Conservation (phyloP, 23 red algal genomes). For the Gracilaria vermiculophylla region DNA sequence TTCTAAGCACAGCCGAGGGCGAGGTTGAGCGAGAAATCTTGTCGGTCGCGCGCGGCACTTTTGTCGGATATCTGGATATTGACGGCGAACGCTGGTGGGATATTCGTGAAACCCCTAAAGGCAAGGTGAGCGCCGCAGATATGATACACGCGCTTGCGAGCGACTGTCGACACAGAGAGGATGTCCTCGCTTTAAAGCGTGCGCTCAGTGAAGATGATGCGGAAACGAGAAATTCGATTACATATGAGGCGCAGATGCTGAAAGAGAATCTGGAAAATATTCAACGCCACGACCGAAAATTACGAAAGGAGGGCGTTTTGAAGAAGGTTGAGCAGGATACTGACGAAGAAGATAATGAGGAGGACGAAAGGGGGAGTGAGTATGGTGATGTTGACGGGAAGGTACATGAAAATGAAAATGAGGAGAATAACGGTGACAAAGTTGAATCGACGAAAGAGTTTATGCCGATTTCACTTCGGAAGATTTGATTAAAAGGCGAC, state of each 20-base stretch:
- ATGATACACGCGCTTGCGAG: constrained; percentile 19
- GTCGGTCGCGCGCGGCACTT: constrained; percentile 30
- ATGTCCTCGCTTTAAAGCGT: constrained; percentile 7
- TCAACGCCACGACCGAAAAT: constrained; percentile 47
- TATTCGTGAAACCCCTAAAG: constrained; percentile 62
- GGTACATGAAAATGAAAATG: not conserved
- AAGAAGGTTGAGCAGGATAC: not conserved
- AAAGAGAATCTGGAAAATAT: constrained; percentile 70
- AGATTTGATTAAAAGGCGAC: not conserved
- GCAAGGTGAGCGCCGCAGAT: not conserved
- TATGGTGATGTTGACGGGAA: not conserved
- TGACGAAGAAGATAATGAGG: not conserved
- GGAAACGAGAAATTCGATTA: constrained; percentile 19
- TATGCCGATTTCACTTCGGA: not conserved
- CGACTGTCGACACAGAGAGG: constrained; percentile 57
- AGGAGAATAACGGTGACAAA: too few species aligned
- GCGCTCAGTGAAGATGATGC: constrained; percentile 42
- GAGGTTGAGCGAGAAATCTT: constrained; percentile 20
- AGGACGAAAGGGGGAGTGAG: not conserved
- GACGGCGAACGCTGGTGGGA: constrained; percentile 68
- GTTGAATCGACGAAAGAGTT: not conserved
- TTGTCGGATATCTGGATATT: constrained; percentile 65
- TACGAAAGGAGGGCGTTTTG: constrained; percentile 13
- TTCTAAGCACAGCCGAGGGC: not conserved
- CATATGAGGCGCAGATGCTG: constrained; percentile 40